These are phyloP conservation scores for Toxoplasma gondii DNA, from an alignment of 169 alveolate species.

Conservation along the genomic window DNA sequence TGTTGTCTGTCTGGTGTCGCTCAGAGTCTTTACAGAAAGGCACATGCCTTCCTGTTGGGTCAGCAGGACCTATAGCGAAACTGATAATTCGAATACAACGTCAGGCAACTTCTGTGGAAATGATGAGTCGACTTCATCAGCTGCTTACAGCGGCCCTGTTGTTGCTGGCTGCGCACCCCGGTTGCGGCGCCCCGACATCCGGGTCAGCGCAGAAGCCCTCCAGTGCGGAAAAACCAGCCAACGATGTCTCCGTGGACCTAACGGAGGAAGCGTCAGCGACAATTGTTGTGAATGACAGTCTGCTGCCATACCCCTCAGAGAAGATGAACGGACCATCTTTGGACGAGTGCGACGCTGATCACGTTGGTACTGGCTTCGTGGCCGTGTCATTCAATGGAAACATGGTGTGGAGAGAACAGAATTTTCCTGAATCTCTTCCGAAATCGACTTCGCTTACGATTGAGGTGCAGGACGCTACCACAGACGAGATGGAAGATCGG, in stretches of 20 bases:
- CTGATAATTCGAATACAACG: no score
- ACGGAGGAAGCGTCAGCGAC: not conserved
- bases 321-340: not conserved
- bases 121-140: not conserved
- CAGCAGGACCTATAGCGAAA: no score
- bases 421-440: not conserved
- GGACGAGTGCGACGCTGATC: not conserved
- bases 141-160: not conserved
- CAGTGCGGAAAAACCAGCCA: not conserved
- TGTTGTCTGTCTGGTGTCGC: no score
- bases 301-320: not conserved
- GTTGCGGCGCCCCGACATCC: not conserved
- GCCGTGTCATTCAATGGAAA: not conserved
- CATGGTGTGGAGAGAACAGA: not conserved
- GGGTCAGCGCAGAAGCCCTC: not conserved
- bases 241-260: not conserved
- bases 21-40: no score
- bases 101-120: not conserved
- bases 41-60: no score
- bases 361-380: not conserved
- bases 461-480: constrained; percentile 36
- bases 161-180: not conserved
- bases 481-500: not conserved
- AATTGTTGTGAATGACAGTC: not conserved
- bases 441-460: not conserved